Evolutionary conservation across 208 protist genomes (phyloP).

Genomic region (Zelonia costaricensis): DNA sequence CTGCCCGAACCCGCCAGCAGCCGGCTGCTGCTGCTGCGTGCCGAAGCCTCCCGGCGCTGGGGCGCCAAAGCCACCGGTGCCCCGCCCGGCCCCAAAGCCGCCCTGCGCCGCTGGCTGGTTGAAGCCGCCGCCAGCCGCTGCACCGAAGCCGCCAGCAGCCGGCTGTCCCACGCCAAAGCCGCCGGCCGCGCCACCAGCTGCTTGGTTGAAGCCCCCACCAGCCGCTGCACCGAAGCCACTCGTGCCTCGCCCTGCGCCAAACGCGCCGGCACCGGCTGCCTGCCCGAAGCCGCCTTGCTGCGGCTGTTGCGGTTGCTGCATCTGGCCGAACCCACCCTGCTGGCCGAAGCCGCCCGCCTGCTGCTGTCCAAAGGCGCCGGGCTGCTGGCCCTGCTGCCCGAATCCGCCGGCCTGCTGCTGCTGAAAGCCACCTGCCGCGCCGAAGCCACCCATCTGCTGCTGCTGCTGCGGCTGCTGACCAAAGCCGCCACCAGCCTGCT

Average conservation of each 20-base stretch:
- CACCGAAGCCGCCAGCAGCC: constrained; percentile 11
- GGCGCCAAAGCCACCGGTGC: constrained; percentile 33
- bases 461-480: constrained; percentile 41
- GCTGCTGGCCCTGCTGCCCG: constrained; percentile 9
- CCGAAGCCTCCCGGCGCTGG: constrained; percentile 6
- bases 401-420: constrained; percentile 25
- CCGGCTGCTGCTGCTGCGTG: constrained; percentile 14
- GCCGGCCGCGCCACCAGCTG: constrained; percentile 11
- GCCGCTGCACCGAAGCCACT: constrained; percentile 10
- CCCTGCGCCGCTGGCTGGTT: no score
- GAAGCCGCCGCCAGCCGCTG: constrained; percentile 13
- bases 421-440: constrained; percentile 8
- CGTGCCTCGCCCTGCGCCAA: constrained; percentile 13
- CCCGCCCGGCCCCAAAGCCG: constrained; percentile 8
- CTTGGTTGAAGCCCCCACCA: constrained; percentile 10
- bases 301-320: no score
- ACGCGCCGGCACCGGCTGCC: constrained; percentile 28
- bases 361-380: constrained; percentile 25
- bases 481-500: constrained; percentile 26
- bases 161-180: constrained; percentile 11
- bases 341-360: constrained; percentile 41
- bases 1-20: constrained; percentile 18
- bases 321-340: no score
- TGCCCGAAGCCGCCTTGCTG: constrained; percentile 15
- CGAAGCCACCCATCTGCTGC: constrained; percentile 14